Conservation (phyloP, 2,329 filamentous ascomycete genomes). For the Curvularia eragrostidis region DNA sequence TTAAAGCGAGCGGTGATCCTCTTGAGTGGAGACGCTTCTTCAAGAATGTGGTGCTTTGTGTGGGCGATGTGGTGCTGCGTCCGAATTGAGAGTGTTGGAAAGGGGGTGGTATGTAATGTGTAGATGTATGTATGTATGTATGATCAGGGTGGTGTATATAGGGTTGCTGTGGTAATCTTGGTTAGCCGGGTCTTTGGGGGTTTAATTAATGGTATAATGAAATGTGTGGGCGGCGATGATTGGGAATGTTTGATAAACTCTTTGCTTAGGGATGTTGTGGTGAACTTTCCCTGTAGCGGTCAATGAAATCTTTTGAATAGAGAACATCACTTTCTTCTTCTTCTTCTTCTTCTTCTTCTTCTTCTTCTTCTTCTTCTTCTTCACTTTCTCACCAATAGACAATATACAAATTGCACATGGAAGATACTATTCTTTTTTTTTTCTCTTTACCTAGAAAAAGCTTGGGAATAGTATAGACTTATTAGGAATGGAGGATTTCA, state of each 20-base stretch:
- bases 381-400: neutral
- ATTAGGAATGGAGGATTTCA: neutral
- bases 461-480: neutral
- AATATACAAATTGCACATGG: neutral
- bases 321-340: neutral
- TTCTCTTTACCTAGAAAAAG: no score
- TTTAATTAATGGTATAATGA: neutral
- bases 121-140: neutral
- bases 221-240: neutral
- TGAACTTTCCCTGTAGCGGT: neutral
- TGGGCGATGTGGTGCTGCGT: conserved; percentile 78
- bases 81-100: conserved; percentile 25
- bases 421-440: no score
- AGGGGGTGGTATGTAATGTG: neutral
- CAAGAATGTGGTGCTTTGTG: conserved; percentile 89
- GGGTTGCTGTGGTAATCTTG: neutral
- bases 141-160: neutral
- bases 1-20: conserved; percentile 94
- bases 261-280: neutral
- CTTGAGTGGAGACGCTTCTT: conserved; percentile 97
- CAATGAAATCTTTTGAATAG: neutral
- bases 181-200: neutral
- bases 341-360: neutral
- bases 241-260: neutral
- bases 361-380: neutral